Conservation (phyloP, 2,329 filamentous ascomycete genomes). For the Paraphaeosphaeria minitans region DNA sequence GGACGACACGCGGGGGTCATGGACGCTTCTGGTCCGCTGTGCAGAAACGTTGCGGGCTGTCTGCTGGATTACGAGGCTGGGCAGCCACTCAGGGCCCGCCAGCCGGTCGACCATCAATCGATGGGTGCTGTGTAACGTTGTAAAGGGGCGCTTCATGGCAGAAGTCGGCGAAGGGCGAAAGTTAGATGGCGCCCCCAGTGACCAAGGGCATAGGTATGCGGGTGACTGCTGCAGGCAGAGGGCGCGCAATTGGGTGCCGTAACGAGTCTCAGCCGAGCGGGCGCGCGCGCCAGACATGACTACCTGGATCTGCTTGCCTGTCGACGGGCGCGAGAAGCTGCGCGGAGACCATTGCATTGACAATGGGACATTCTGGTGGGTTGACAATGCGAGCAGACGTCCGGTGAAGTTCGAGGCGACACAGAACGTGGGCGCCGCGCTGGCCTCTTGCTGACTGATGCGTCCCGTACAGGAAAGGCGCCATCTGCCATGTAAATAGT, state of each 20-base stretch:
- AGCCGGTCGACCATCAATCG: constrained; percentile 35
- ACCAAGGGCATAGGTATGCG: constrained; percentile 40
- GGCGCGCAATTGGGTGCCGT: constrained; percentile 36
- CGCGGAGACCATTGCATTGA: constrained; percentile 1
- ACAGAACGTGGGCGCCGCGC: constrained; percentile 21
- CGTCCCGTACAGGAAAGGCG: constrained; percentile 28
- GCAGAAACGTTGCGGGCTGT: constrained; percentile 38
- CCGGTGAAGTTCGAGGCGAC: constrained; percentile 13
- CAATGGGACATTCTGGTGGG: neutral
- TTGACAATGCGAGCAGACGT: constrained; percentile 13
- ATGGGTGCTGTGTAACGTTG: constrained; percentile 43
- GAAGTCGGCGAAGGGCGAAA: constrained; percentile 26
- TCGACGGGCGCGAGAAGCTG: neutral
- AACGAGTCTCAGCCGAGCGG: constrained; percentile 25
- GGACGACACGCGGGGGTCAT: constrained; percentile 37
- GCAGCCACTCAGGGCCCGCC: constrained; percentile 28
- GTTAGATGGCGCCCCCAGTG: constrained; percentile 41
- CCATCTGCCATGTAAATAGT: constrained; percentile 33
- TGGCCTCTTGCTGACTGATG: constrained; percentile 29
- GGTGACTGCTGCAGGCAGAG: constrained; percentile 47
- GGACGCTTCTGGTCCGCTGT: constrained; percentile 36
- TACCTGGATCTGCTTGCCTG: constrained; percentile 6
- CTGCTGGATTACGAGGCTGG: constrained; percentile 29
- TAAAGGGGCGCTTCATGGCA: constrained; percentile 22
- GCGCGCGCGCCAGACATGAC: constrained; percentile 20